phyloP scores from a whole-genome alignment of 2,329 filamentous ascomycete species.

The Volutella citrinella region DNA sequence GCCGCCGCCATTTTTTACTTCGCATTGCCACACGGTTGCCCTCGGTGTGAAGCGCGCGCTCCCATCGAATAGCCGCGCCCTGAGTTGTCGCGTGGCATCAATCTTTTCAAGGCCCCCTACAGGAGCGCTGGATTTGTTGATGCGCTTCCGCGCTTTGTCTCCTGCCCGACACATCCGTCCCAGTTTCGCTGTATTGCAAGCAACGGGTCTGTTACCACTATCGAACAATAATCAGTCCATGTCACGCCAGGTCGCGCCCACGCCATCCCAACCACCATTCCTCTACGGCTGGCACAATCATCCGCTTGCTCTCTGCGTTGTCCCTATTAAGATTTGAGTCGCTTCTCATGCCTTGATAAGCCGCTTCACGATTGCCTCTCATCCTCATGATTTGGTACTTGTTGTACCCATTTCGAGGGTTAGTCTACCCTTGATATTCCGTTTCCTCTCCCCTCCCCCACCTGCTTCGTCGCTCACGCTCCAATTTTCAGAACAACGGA shows the following conservation, averaged over 20 bases:
- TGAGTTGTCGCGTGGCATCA: too few species aligned
- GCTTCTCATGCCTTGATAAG: conserved; percentile 22
- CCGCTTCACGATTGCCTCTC: conserved; percentile 16
- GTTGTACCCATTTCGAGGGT: conserved; percentile 75
- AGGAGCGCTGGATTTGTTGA: too few species aligned
- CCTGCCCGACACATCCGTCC: too few species aligned
- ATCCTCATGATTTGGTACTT: conserved; percentile 71
- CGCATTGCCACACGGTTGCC: neutral
- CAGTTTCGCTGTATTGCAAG: too few species aligned
- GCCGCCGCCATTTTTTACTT: neutral
- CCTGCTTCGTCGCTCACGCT: conserved; percentile 15
- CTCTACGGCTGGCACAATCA: too few species aligned
- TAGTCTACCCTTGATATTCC: conserved; percentile 34
- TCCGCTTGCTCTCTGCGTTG: too few species aligned
- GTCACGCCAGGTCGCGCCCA: conserved; percentile 18
- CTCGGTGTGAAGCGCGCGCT: too few species aligned
- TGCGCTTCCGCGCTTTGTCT: too few species aligned
- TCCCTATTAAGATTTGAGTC: too few species aligned
- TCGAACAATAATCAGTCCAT: conserved; percentile 19
- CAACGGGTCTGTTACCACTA: too few species aligned
- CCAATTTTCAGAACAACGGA: conserved; percentile 61
- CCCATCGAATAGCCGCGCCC: too few species aligned
- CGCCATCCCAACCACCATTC: conserved; percentile 12
- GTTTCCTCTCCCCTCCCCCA: conserved; percentile 8
- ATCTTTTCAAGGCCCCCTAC: too few species aligned